A percentile compares a stretch with the other conserved stretches of the same genome.
phyloP scores from a whole-genome alignment of 176 grass and related monocot species.

The Oryza brachyantha region DNA sequence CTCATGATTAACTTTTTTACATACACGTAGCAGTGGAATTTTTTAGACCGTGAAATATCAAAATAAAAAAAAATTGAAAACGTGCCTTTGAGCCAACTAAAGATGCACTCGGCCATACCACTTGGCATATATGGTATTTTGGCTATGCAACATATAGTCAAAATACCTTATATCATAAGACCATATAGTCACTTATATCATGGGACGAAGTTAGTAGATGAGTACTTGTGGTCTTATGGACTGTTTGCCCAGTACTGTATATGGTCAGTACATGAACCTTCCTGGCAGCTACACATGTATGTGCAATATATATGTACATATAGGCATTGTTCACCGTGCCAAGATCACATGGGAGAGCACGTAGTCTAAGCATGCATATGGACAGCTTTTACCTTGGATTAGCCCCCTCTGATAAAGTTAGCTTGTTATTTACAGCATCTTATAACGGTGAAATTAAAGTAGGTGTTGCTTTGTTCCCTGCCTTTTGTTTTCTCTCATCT shows the following conservation, averaged over 20 bases:
- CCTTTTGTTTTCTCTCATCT: constrained; percentile 12
- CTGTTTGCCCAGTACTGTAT: not conserved
- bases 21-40: not conserved
- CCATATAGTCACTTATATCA: too few relatives aligned
- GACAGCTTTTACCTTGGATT: constrained; percentile 30
- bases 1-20: not conserved
- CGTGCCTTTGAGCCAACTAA: too few relatives aligned
- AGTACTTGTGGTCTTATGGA: not conserved
- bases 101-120: not conserved
- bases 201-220: too few relatives aligned
- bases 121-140: not conserved
- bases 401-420: constrained; percentile 57
- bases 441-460: constrained; percentile 58
- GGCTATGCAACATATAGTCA: too few relatives aligned
- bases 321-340: constrained; percentile 33
- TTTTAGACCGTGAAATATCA: not conserved
- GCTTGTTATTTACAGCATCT: constrained; percentile 61
- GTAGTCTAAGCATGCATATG: constrained; percentile 19
- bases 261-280: constrained; percentile 20
- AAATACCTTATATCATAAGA: too few relatives aligned
- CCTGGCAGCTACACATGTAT: constrained; percentile 8
- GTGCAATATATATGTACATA: constrained; percentile 1
- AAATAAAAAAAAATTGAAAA: not conserved
- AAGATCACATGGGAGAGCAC: constrained; percentile 27
- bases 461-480: constrained; percentile 51